These are phyloP conservation scores for Xanthoconium purpureum DNA, from an alignment of 768 basidiomycete species.

Conservation along the genomic window DNA sequence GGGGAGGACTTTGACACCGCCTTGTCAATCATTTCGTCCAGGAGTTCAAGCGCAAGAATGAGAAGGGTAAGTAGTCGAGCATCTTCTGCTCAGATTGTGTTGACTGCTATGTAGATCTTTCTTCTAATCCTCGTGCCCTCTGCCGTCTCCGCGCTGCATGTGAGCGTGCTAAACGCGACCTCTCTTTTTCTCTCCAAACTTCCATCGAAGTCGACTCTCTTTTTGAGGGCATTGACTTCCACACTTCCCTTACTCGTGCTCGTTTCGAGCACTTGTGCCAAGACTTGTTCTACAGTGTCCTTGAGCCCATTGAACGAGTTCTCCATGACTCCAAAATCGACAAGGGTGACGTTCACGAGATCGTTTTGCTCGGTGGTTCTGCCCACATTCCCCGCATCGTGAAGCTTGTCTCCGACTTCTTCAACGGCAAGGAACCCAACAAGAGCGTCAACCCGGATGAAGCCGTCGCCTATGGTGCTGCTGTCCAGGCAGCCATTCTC, in stretches of 20 bases:
- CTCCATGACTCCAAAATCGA: slow-evolving; percentile 92
- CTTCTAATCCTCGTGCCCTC: too few species aligned
- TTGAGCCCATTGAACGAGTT: slow-evolving; percentile 98
- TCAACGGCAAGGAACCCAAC: slow-evolving; percentile 86
- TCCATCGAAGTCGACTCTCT: too few species aligned
- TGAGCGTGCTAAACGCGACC: slow-evolving; percentile 81
- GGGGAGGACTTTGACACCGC: slow-evolving; percentile 92
- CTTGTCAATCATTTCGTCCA: slow-evolving; percentile 82
- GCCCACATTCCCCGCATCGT: slow-evolving; percentile 94
- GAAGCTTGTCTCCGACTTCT: slow-evolving; percentile 83
- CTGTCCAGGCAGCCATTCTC: slow-evolving; percentile 97
- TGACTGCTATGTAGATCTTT: slow-evolving; percentile 59
- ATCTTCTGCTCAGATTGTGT: slow-evolving; percentile 67
- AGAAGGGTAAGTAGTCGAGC: slow-evolving; percentile 62
- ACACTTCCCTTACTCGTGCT: slow-evolving; percentile 59
- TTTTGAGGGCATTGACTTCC: too few species aligned
- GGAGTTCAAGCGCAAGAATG: slow-evolving; percentile 68
- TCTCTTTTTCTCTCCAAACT: slow-evolving; percentile 92
- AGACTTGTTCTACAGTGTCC: slow-evolving; percentile 79
- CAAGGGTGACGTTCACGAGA: slow-evolving; percentile 89
- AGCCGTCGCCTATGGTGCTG: slow-evolving; percentile 97
- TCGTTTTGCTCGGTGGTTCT: slow-evolving; percentile 99
- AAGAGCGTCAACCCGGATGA: slow-evolving; percentile 99
- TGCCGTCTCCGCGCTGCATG: too few species aligned
- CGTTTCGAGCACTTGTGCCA: slow-evolving; percentile 87